phyloP scores from a whole-genome alignment of 495 filamentous ascomycete genomes.

The Lasiosphaeria hispida region DNA sequence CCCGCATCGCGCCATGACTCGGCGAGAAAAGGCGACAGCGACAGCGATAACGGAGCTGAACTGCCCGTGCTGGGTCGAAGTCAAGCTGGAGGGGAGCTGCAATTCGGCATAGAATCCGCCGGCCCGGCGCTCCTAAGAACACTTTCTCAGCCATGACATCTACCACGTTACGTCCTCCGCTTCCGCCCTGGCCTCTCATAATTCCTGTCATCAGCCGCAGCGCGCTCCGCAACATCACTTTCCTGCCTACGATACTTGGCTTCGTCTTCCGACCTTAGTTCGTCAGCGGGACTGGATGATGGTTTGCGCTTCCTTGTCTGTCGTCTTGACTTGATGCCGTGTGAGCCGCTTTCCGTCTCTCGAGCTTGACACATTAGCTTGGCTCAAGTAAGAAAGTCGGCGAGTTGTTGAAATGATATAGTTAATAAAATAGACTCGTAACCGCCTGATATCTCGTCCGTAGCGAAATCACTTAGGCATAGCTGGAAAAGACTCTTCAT shows the following conservation, averaged over 20 bases:
- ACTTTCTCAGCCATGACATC: not conserved
- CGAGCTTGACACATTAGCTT: slow-evolving; percentile 6
- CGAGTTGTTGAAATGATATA: slow-evolving; percentile 6
- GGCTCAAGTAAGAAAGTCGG: slow-evolving; percentile 7
- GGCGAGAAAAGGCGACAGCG: too few species aligned
- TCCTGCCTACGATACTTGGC: slow-evolving; percentile 8
- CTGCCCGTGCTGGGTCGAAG: too few species aligned
- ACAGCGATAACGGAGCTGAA: too few species aligned
- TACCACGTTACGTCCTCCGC: slow-evolving; percentile 1
- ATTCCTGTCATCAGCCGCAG: not conserved
- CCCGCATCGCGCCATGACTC: too few species aligned
- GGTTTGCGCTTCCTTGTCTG: slow-evolving; percentile 11
- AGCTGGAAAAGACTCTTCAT: slow-evolving; percentile 1
- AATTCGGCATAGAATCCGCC: too few species aligned
- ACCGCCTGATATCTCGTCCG: slow-evolving; percentile 12
- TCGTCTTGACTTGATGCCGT: slow-evolving; percentile 7
- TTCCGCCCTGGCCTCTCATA: slow-evolving; percentile 7
- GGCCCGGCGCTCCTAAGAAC: too few species aligned
- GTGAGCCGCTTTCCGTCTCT: slow-evolving; percentile 4
- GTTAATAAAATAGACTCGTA: slow-evolving; percentile 3
- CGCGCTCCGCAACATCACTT: slow-evolving; percentile 7
- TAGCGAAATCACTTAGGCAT: slow-evolving; percentile 9
- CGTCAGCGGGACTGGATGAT: slow-evolving; percentile 10
- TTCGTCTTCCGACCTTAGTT: slow-evolving; percentile 12
- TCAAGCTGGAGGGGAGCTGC: too few species aligned